Evolutionary conservation across 441 rosid genomes (phyloP).

Genomic region (Populus hybrid): DNA sequence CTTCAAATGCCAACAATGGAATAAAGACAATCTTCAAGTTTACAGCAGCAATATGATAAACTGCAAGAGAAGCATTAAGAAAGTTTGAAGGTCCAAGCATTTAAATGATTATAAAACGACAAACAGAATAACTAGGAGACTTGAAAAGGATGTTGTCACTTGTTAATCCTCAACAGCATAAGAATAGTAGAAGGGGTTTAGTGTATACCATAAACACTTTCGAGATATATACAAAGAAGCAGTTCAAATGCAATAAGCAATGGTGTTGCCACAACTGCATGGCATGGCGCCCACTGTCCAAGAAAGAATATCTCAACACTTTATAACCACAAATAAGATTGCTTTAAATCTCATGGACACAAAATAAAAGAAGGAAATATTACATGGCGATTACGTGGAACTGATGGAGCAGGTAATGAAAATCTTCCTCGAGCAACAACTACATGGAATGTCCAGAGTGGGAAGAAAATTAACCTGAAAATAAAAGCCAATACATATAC

Average conservation of each 20-base stretch:
- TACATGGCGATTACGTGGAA: constrained; percentile 91
- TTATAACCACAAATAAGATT: not conserved
- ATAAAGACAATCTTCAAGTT: too few relatives aligned
- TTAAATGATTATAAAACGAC: not conserved
- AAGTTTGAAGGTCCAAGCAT: not conserved
- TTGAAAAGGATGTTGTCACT: not conserved
- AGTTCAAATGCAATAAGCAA: constrained; percentile 91
- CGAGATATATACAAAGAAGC: constrained; percentile 94
- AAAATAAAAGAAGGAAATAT: constrained; percentile 12
- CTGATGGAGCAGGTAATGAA: constrained; percentile 93
- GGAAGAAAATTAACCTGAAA: constrained; percentile 62
- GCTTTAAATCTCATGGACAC: not conserved
- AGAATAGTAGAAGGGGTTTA: constrained; percentile 3
- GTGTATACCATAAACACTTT: constrained; percentile 59
- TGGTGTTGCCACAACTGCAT: constrained; percentile 89
- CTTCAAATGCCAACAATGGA: constrained; percentile 81
- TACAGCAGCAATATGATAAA: constrained; percentile 55
- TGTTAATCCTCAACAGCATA: constrained; percentile 6
- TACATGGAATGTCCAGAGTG: constrained; percentile 90
- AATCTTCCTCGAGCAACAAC: constrained; percentile 93
- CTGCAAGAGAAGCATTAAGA: constrained; percentile 34
- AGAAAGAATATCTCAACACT: constrained; percentile 21
- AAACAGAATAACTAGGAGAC: not conserved
- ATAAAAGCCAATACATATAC: not conserved
- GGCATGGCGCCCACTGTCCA: constrained; percentile 99